phyloP scores from a whole-genome alignment of 2,329 filamentous ascomycete species.

The Pestalotiopsis sp. region DNA sequence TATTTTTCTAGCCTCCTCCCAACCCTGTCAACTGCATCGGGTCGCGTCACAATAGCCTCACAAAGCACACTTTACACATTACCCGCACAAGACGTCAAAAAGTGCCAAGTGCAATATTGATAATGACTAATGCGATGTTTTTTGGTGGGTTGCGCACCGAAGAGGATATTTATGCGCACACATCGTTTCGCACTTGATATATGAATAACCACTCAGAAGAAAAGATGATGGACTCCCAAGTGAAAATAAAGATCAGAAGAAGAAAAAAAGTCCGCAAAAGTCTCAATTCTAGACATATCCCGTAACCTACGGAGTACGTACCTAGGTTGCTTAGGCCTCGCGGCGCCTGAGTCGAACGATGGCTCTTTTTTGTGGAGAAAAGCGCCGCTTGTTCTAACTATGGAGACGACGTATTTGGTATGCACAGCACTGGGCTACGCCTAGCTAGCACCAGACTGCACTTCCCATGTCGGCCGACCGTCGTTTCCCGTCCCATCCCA shows the following conservation, averaged over 20 bases:
- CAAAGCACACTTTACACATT: no score
- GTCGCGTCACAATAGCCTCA: no score
- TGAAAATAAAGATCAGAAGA: not conserved
- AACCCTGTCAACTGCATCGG: no score
- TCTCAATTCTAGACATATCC: not conserved
- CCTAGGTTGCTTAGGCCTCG: not conserved
- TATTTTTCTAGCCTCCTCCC: no score
- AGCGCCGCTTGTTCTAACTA: not conserved
- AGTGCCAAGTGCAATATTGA: no score
- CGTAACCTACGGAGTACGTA: not conserved
- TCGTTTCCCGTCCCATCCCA: not conserved
- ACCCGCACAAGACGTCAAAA: no score
- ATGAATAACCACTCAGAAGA: not conserved
- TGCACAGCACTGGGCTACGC: not conserved
- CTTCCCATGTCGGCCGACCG: not conserved
- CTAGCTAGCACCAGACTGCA: not conserved
- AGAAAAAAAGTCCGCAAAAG: not conserved
- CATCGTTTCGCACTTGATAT: no score
- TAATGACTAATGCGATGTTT: no score
- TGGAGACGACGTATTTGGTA: not conserved
- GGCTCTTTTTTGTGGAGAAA: slow-evolving; percentile 6
- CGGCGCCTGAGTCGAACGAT: slow-evolving; percentile 4
- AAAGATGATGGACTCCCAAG: not conserved
- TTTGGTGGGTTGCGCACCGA: no score
- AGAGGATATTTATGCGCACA: no score